These are phyloP conservation scores for Kluyveromyces nonfermentans DNA, from an alignment of 805 yeast species.

Conservation along the genomic window DNA sequence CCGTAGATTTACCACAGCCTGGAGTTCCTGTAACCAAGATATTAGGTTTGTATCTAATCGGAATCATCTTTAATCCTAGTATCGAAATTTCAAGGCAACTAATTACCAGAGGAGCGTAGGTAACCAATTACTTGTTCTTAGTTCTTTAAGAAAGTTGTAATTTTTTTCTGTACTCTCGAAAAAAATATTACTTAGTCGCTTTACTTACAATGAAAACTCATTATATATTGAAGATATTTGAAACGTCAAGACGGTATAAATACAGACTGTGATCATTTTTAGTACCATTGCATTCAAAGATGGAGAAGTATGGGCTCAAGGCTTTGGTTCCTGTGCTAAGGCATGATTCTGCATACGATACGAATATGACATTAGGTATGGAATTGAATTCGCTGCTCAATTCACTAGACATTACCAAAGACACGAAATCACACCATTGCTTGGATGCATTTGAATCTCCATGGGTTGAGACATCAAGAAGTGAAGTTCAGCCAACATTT, in stretches of 20 bases:
- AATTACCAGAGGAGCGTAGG: not conserved
- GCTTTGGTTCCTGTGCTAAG: conserved; percentile 26
- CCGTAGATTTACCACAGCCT: conserved; percentile 35
- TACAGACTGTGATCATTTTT: not conserved
- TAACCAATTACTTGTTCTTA: too few relatives aligned
- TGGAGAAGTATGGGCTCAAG: conserved; percentile 27
- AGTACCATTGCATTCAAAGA: not conserved
- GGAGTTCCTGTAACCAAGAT: conserved; percentile 94
- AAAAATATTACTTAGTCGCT: too few relatives aligned
- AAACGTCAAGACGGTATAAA: not conserved
- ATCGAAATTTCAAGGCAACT: not conserved
- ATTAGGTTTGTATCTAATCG: conserved; percentile 43
- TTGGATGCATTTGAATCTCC: conserved; percentile 71
- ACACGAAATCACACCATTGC: conserved; percentile 10
- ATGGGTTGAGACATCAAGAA: conserved; percentile 87
- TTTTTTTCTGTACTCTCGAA: too few relatives aligned
- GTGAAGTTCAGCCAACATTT: conserved; percentile 83
- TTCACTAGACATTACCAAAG: conserved; percentile 25
- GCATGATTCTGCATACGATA: conserved; percentile 22
- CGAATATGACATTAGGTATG: conserved; percentile 28
- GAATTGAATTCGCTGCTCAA: conserved; percentile 27
- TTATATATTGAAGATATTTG: too few relatives aligned
- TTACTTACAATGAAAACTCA: too few relatives aligned
- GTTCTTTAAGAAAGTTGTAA: too few relatives aligned
- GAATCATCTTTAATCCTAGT: conserved; percentile 6